Conservation (phyloP, 1,284 basidiomycete species). For the Heimioporus retisporus region DNA sequence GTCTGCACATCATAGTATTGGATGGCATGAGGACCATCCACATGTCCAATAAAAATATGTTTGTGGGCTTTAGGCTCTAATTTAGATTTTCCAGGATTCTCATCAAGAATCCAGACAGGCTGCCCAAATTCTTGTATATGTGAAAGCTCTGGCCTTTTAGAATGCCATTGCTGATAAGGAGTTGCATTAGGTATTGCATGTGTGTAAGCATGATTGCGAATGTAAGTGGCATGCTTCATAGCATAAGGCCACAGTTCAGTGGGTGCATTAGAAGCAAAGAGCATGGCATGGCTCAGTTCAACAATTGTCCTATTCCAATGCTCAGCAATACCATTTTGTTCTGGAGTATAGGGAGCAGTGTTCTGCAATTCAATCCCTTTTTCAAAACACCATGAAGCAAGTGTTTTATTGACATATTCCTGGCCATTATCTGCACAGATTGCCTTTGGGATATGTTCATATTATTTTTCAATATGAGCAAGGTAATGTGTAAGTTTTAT, state of each 20-base stretch:
- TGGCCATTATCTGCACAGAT: slow-evolving; percentile 11
- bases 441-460: neutral
- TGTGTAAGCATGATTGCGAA: slow-evolving; percentile 4
- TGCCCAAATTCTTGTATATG: no score
- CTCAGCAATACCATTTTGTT: slow-evolving; percentile 19
- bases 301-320: slow-evolving; percentile 16
- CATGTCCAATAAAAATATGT: no score
- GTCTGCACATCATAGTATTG: no score
- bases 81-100: no score
- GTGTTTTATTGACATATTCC: slow-evolving; percentile 15
- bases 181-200: neutral
- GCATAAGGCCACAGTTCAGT: neutral
- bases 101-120: no score
- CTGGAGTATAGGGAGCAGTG: slow-evolving; percentile 10
- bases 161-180: slow-evolving; percentile 15
- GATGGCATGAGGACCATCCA: no score
- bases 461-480: neutral
- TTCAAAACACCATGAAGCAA: neutral
- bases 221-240: slow-evolving; percentile 5
- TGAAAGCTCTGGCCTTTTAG: slow-evolving; percentile 26
- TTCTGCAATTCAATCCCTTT: slow-evolving; percentile 8
- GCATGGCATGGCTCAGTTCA: slow-evolving; percentile 5
- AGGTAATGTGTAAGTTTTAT: slow-evolving; percentile 2
- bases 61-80: no score
- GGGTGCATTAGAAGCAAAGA: slow-evolving; percentile 1